Evolutionary conservation across 2,329 filamentous ascomycete species (phyloP).

Genomic region (Rhinocladiella similis): DNA sequence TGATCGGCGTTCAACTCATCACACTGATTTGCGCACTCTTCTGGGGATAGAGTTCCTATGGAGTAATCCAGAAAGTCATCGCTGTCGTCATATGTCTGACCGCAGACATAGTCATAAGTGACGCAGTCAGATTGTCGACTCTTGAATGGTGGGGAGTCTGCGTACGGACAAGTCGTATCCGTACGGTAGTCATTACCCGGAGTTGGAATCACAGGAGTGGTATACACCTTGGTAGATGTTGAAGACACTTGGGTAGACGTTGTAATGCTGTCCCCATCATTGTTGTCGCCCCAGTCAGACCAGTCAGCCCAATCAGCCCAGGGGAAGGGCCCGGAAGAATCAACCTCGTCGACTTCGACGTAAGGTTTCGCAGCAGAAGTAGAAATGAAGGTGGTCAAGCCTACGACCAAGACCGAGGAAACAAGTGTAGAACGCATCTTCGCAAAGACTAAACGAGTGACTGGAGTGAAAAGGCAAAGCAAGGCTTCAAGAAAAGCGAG

Average conservation of each 20-base stretch:
- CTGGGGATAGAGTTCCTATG: constrained; percentile 4
- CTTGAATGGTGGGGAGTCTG: not conserved
- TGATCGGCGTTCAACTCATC: constrained; percentile 12
- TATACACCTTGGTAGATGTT: not conserved
- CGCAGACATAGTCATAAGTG: constrained; percentile 37
- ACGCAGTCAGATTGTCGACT: constrained; percentile 5
- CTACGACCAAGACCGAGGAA: constrained; percentile 19
- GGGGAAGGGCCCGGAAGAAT: not conserved
- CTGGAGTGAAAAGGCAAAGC: constrained; percentile 5
- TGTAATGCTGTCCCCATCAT: not conserved
- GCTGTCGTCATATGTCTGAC: constrained; percentile 51
- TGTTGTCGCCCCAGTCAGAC: not conserved
- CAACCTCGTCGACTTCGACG: not conserved
- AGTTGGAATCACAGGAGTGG: not conserved
- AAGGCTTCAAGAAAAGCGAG: constrained; percentile 1
- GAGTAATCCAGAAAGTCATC: constrained; percentile 39
- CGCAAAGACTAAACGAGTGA: constrained; percentile 20
- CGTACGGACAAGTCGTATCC: no score
- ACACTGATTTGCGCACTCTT: constrained; percentile 12
- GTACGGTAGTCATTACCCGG: no score
- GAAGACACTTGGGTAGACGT: not conserved
- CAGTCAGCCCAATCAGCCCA: constrained; percentile 19
- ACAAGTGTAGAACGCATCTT: constrained; percentile 23
- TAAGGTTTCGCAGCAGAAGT: constrained; percentile 7
- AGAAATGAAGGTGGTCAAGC: constrained; percentile 15